Base-by-base conservation (phyloP, 768 basidiomycete genomes). In the Trametes cubensis region DNA sequence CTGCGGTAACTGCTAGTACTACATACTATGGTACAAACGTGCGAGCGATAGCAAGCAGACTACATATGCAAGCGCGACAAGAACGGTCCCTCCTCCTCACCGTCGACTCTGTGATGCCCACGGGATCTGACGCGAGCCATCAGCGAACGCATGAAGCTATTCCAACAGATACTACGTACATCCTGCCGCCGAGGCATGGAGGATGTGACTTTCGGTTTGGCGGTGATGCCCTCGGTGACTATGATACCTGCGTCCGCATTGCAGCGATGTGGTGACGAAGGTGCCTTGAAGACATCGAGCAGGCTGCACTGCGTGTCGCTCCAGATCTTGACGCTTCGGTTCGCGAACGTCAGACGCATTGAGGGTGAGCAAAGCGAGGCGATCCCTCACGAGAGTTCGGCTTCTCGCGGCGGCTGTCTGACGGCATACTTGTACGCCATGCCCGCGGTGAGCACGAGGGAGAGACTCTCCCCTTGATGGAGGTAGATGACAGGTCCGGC, bases 391-490 rank as follows among this genome's bases (percentile, higher is more conserved):
- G 78, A 78, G 63, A 84, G 72, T 48, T 76, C 75, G 34, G 74
- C 78, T 67, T 77, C 77, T 34, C 72, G 72, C 13, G 66, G 73
- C 53, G 71, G 61, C 64, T 80, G 79, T 58, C 75, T 75, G 39
- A 83, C 66, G 10, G 74, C 74, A 67, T 84, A 85, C 55, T 76
- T 75, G 71, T 85, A 84, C 44, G 73, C 74, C 46, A 72, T 63
- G 41, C 83, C 83, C 25, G 83, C 81, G 57, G 77, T 77, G 50
- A 84, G 75, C 42, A 83, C 79, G 63, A 83, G 71, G 34, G 80
- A 78, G 21, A 82, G 71, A 64, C 68, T 75, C 49, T 83, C 81
- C 50, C 77, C 70, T 17, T 72, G 67, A 46, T 75, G 78, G 18
- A 83, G 70, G 52, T 77, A 68, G 49, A 81, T 72, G 49, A 73